Evolutionary conservation across 2,329 filamentous ascomycete species (phyloP).

Genomic region (Exophiala lecanii-corni): DNA sequence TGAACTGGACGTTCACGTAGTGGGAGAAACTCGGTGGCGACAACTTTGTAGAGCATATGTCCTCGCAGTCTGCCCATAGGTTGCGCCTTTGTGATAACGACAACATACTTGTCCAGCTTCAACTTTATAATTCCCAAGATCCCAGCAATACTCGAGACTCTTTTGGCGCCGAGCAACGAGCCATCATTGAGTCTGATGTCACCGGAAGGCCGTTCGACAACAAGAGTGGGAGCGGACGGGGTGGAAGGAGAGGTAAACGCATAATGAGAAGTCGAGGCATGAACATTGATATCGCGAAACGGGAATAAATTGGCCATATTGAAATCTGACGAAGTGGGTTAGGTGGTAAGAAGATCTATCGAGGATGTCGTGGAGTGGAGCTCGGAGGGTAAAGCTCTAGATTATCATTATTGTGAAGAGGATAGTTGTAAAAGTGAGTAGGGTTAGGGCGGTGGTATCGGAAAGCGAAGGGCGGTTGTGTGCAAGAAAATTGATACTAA

Average conservation of each 20-base stretch:
- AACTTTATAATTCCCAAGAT: slow-evolving; percentile 92
- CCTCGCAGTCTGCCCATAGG: slow-evolving; percentile 88
- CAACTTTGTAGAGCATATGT: slow-evolving; percentile 92
- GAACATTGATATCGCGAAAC: slow-evolving; percentile 95
- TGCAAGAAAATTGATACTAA: too few species aligned
- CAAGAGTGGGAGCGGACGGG: slow-evolving; percentile 77
- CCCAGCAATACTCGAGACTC: slow-evolving; percentile 89
- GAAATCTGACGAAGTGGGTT: background rate
- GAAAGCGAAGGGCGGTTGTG: too few species aligned
- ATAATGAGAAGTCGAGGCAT: slow-evolving; percentile 86
- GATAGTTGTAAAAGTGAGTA: too few species aligned
- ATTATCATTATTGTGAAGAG: too few species aligned
- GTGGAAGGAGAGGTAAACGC: slow-evolving; percentile 95
- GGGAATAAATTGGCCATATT: slow-evolving; percentile 49
- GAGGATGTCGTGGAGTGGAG: too few species aligned
- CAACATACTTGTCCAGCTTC: slow-evolving; percentile 92
- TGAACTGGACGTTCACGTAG: slow-evolving; percentile 83
- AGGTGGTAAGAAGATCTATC: background rate
- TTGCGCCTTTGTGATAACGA: slow-evolving; percentile 91
- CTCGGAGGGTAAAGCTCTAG: too few species aligned
- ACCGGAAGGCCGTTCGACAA: slow-evolving; percentile 87
- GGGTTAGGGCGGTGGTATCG: too few species aligned
- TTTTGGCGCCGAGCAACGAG: slow-evolving; percentile 67
- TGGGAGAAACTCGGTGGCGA: slow-evolving; percentile 86
- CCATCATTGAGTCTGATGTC: slow-evolving; percentile 83